Base-by-base conservation (phyloP, 164 flowering plant species). In the Nymphaea colorata region DNA sequence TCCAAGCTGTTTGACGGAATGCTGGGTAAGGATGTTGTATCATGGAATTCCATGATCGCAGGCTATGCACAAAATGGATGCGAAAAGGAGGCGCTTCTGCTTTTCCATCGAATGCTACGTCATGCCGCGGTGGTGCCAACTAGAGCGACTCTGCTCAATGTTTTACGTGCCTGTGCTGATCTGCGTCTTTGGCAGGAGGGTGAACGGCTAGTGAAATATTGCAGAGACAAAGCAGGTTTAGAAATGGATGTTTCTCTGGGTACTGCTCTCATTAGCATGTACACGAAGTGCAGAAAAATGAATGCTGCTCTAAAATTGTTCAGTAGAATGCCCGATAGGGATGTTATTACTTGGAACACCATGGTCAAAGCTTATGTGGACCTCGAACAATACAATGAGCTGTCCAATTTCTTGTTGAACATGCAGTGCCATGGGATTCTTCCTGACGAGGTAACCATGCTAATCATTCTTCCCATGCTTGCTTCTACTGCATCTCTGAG, bases 31-130 rank as follows among this genome's bases (percentile, higher is more conserved):
- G 69, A 71, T 62, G 45, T 61, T 62, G 66, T 62, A 66, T 61
- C 74, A 11, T 71, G 74, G 74, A 71, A 69, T 36, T 66, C 70
- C 3, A 71, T 71, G 66, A 71, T 71, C 17, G 74, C 69, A 41
- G 74, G 74, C 4, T 71, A 16, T 63, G 66, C 66, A 10, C 62
- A 45, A 42, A 51, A 67, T 62, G 63, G 66, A 16, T 61, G 63
- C 18, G 47, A 59, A 12, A 62, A 17, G 3, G 66, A 51, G 42
- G 70, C 74, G 41, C 51, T 71, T 5, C 16, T 8, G 17, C 66
- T 71, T 41, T 71, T 71, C 41, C 12, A 67, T 14, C 7, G 43
- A 43, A 71, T 71, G 74, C 42, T 66, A 44, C 43, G 12, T 4
- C 51, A 7, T 17, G 63, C 44, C n/a, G 18, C 18, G 11, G 43